phyloP scores from a whole-genome alignment of 2,329 filamentous ascomycete species.

The Phoma sp. region DNA sequence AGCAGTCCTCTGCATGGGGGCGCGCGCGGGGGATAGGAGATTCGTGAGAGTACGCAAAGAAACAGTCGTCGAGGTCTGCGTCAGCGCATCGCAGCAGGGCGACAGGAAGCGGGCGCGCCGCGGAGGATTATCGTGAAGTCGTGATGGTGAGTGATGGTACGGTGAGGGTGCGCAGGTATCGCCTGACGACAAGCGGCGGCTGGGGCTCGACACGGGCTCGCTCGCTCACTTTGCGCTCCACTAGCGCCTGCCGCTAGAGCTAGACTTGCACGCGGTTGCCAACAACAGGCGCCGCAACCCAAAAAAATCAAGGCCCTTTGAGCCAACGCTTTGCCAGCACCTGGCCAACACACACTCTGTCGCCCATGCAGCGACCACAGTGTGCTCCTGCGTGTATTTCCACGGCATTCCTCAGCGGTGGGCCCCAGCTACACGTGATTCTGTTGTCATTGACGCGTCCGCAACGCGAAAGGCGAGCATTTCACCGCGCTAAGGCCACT shows the following conservation, averaged over 20 bases:
- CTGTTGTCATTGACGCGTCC: slow-evolving; percentile 15
- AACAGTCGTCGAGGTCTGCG: slow-evolving; percentile 29
- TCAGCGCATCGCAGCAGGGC: slow-evolving; percentile 33
- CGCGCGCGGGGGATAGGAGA: slow-evolving; percentile 13
- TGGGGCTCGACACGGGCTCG: not conserved
- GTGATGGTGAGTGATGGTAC: slow-evolving; percentile 20
- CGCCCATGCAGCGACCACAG: slow-evolving; percentile 3
- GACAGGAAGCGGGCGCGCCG: slow-evolving; percentile 34
- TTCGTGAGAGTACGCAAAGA: slow-evolving; percentile 31
- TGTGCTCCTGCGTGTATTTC: not conserved
- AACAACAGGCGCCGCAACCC: slow-evolving; percentile 6
- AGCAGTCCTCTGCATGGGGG: slow-evolving; percentile 2
- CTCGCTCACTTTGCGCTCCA: not conserved
- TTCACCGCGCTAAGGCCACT: not conserved
- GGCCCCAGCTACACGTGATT: slow-evolving; percentile 1
- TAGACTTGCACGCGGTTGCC: slow-evolving; percentile 4
- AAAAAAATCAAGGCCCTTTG: slow-evolving; percentile 3
- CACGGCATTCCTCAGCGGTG: slow-evolving; percentile 4
- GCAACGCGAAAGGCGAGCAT: slow-evolving; percentile 3
- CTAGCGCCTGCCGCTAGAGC: slow-evolving; percentile 1
- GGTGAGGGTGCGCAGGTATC: slow-evolving; percentile 11
- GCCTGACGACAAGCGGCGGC: slow-evolving; percentile 10
- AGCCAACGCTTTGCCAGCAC: slow-evolving; percentile 5
- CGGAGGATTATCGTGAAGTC: slow-evolving; percentile 32
- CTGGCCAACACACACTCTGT: not conserved